Evolutionary conservation across 1,284 basidiomycete species (phyloP).

Genomic region (Pseudozyma thailandica): DNA sequence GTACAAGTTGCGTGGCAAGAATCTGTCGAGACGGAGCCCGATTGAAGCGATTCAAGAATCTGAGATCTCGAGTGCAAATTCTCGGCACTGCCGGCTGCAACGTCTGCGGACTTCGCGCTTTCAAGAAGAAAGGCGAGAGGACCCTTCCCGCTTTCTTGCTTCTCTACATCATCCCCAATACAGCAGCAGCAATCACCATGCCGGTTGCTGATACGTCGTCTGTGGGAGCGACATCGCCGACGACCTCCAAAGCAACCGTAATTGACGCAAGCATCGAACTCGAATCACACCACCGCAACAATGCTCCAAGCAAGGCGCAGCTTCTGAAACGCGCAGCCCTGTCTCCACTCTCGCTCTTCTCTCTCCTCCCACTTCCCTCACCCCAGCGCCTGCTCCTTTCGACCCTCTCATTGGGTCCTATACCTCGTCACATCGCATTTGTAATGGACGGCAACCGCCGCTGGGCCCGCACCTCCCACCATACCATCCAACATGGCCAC

Average conservation of each 20-base stretch:
- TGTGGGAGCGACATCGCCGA: neutral
- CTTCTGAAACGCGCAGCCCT: conserved; percentile 37
- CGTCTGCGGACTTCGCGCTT: neutral
- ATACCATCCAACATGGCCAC: conserved; percentile 75
- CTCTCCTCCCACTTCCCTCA: conserved; percentile 31
- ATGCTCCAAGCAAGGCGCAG: conserved; percentile 14
- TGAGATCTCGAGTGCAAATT: neutral
- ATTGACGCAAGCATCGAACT: neutral
- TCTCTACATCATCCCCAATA: neutral
- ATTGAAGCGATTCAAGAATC: neutral
- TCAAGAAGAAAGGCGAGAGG: neutral
- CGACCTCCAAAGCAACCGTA: neutral
- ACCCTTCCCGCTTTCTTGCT: neutral
- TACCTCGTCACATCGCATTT: conserved; percentile 91
- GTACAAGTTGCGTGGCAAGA: neutral
- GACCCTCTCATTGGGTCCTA: conserved; percentile 74
- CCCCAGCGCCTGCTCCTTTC: conserved; percentile 34
- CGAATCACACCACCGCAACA: neutral
- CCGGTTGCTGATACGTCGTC: neutral
- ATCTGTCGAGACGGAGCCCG: neutral
- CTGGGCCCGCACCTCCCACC: conserved; percentile 76
- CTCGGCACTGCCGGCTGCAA: no score
- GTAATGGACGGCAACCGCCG: conserved; percentile 98
- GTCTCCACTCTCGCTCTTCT: conserved; percentile 41
- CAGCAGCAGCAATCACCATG: conserved; percentile 3